Evolutionary conservation across 192 early-diverging fungal species (phyloP), one percentile per base, ranked within the genome.

Genomic region (Backusella australiensis): DNA sequence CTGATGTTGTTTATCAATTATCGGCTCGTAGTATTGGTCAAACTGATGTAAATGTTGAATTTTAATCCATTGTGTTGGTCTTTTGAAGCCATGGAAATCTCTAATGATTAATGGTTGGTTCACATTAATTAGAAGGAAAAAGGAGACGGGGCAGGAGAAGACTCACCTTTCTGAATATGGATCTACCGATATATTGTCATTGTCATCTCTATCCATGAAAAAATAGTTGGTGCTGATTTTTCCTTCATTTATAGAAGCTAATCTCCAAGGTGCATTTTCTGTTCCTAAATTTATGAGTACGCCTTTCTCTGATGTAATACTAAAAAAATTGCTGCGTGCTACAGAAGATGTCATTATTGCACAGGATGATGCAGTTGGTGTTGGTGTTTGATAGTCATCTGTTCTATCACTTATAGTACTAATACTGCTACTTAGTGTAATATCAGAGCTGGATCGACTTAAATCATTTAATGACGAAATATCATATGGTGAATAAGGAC

Each of bases 11-110:
- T 81, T 66, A 59, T 84, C 80, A 72, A 84, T 73, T 72, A 88
- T 82, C 38, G 81, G 87, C 71, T 78, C 72, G 73, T 88, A 88
- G 35, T 80, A 79, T 4, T 73, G 67, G 72, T 89, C 87, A 81
- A 86, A 88, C 38, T 82, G 76, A 35, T 77, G 74, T 74, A 85
- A 82, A 46, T 89, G 82, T n/a, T 84, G 76, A 15, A 77, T 70
- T 4, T 81, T 82, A 36, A 88, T 68, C 84, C 86, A 86, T 76
- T 88, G 84, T 9, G 83, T 85, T 46, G 79, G 81, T 53, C 81
- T 85, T 66, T 82, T 85, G 77, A 89, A 89, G 15, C 88, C 88
- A 70, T 89, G 88, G 67, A 80, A 82, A 67, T 89, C 88, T 32
- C 88, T 88, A 80, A 7, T 7, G 49, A 7, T 9, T 26, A n/a